Base-by-base conservation (phyloP, 306 rosid species). In the Castanea mollissima region DNA sequence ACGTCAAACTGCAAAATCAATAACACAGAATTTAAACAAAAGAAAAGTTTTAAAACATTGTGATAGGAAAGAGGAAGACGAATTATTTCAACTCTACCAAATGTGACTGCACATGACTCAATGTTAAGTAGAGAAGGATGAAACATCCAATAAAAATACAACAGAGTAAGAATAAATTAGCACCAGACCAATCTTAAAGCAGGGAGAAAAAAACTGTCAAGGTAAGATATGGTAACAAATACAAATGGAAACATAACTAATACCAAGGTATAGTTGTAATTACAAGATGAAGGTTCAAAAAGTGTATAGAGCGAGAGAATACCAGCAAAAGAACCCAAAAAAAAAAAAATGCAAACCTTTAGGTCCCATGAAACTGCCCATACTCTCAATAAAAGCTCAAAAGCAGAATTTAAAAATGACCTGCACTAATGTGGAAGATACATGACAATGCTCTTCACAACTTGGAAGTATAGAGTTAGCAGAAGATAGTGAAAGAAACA, bases 381-480 rank as follows among this genome's bases (percentile, higher is more conserved):
- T 60, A 92, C 97, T 88, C 87, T 90, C 84, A 92, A 82, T 83
- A 94, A 88, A 83, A 92, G 97, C 83, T 92, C 98, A 80, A 94
- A 94, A 75, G 92, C 97, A 74, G 97, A 94, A 91, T 94, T 92
- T 70, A 94, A 89, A 87, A 88, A 94, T 76, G 97, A 92, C 97
- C 98, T 94, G 93, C 86, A 85, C 79, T 80, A 85, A 82, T 97
- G 97, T 60, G 97, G 99, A 87, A 94, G 95, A 86, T 94, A 94
- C 87, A 83, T 84, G 74, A 90, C 85, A 94, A 90, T 71, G 99
- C 92, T 81, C 92, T 81, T 87, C 99, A 44, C 97, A 92, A 79
- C 90, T 92, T 84, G 99, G 99, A 87, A 94, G 84, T 56, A 91
- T 86, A 85, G 85, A 73, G 82, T 86, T 77, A 62, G 71, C 51